Conservation (phyloP, 768 basidiomycete species). For the Mycena haematopus region DNA sequence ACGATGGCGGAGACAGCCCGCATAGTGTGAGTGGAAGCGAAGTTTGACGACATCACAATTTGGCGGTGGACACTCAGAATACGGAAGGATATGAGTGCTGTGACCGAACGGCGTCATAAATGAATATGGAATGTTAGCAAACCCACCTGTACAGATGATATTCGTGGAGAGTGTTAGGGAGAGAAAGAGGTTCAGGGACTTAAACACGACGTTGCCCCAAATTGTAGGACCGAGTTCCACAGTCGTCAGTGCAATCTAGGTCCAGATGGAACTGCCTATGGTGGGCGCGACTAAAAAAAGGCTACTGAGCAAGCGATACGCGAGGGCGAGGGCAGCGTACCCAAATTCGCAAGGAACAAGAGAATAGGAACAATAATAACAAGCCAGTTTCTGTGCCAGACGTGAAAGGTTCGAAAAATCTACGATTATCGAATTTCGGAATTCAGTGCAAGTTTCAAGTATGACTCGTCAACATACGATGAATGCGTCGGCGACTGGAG, state of each 20-base stretch:
- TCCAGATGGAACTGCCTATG: neutral
- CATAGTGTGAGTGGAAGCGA: too few relatives aligned
- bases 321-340: neutral
- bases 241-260: neutral
- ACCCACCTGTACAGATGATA: neutral
- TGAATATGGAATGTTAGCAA: neutral
- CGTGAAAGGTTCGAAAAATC: slow-evolving; percentile 1
- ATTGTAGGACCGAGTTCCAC: neutral
- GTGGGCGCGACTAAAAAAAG: too few relatives aligned
- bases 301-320: neutral
- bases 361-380: neutral
- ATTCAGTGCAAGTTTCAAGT: too few relatives aligned
- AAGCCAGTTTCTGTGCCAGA: neutral
- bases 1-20: too few relatives aligned
- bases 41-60: neutral
- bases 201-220: neutral
- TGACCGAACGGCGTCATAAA: too few relatives aligned
- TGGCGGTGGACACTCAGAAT: neutral
- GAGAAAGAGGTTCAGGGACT: neutral
- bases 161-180: neutral
- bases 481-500: neutral
- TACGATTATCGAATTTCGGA: neutral
- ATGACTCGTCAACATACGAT: neutral
- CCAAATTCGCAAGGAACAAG: neutral
- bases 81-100: neutral